phyloP scores from a whole-genome alignment of 495 filamentous ascomycete species.

The Jackrogersella minutella region DNA sequence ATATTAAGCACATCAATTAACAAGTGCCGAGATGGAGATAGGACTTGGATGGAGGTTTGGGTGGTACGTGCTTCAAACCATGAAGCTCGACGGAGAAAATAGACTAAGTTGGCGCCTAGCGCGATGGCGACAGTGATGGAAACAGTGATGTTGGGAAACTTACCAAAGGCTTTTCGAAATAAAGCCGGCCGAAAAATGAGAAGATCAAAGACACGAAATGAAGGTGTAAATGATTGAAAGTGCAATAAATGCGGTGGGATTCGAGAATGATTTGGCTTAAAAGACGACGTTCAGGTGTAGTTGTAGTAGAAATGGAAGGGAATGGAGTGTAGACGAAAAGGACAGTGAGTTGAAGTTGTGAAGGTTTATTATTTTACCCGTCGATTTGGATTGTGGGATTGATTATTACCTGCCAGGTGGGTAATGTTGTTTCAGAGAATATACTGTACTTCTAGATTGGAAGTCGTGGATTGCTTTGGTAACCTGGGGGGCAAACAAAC shows the following conservation, averaged over 20 bases:
- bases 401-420: no score
- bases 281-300: conserved; percentile 2
- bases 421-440: conserved; percentile 30
- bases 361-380: neutral
- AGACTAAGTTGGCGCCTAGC: neutral
- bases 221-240: neutral
- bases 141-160: neutral
- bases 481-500: conserved; percentile 16
- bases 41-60: no score
- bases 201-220: conserved; percentile 1
- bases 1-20: neutral
- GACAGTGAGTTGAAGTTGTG: neutral
- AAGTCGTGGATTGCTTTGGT: conserved; percentile 27
- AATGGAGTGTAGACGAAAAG: neutral
- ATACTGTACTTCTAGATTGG: conserved; percentile 8
- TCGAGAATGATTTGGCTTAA: neutral
- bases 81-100: neutral
- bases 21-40: neutral
- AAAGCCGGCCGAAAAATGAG: neutral
- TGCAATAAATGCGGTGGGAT: neutral
- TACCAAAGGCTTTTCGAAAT: neutral
- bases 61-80: neutral
- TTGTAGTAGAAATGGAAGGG: neutral
- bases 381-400: neutral
- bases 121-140: neutral